Evolutionary conservation across 2,329 filamentous ascomycete species (phyloP).

Genomic region (Eutypella sp.): DNA sequence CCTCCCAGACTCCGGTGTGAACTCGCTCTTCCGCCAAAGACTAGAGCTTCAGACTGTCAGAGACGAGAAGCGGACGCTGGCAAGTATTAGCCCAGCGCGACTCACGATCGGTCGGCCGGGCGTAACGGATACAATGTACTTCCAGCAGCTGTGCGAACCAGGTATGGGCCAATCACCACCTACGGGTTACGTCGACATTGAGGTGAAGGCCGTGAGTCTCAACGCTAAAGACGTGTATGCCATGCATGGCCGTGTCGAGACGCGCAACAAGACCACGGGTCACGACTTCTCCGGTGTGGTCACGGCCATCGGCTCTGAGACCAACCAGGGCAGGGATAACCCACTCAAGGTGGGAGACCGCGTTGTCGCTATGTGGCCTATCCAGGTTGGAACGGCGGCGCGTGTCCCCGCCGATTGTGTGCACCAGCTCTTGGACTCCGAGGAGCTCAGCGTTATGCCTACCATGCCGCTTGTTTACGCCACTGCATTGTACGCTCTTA

Average conservation of each 20-base stretch:
- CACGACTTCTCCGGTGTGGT: constrained; percentile 25
- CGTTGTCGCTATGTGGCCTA: constrained; percentile 6
- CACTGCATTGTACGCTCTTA: constrained; percentile 27
- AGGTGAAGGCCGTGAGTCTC: constrained; percentile 12
- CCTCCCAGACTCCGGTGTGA: constrained; percentile 13
- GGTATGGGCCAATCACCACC: neutral
- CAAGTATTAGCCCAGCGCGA: constrained; percentile 2
- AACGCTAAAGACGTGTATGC: constrained; percentile 24
- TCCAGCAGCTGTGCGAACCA: constrained; percentile 11
- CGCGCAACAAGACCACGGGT: constrained; percentile 8
- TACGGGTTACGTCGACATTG: constrained; percentile 6
- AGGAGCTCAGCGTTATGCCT: constrained; percentile 14
- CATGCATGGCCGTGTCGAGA: constrained; percentile 24
- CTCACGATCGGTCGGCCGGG: constrained; percentile 9
- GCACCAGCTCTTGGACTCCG: constrained; percentile 11
- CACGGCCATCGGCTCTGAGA: constrained; percentile 11
- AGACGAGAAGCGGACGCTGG: constrained; percentile 1
- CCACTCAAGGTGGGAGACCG: constrained; percentile 12
- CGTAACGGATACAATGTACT: constrained; percentile 14
- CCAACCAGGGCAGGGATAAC: no score
- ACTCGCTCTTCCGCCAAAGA: constrained; percentile 13
- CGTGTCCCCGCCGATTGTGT: constrained; percentile 19
- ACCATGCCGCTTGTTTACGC: constrained; percentile 18
- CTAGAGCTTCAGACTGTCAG: no score
- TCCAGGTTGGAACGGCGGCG: constrained; percentile 12